These are phyloP conservation scores for Plasmodium inui DNA, from an alignment of 169 alveolate species.

Conservation along the genomic window DNA sequence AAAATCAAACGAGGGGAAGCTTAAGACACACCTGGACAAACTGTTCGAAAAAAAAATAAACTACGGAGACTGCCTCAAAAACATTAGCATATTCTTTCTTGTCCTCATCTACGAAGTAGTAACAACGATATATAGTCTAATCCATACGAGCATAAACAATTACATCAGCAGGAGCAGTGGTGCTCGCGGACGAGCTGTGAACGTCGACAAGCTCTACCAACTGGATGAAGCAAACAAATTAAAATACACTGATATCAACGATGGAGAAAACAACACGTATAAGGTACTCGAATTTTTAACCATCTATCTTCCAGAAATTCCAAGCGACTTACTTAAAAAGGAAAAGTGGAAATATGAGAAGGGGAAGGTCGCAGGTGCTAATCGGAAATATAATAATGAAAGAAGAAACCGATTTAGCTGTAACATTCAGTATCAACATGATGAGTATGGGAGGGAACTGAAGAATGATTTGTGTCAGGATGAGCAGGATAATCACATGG, in stretches of 20 bases:
- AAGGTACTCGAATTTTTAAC: slow-evolving; percentile 48
- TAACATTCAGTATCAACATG: slow-evolving; percentile 1
- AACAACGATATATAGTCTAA: slow-evolving; percentile 18
- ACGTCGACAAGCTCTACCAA: slow-evolving; percentile 12
- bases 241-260: background rate
- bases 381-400: background rate
- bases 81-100: slow-evolving; percentile 20
- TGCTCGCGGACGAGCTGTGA: background rate
- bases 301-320: slow-evolving; percentile 55
- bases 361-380: background rate
- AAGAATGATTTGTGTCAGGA: background rate
- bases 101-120: slow-evolving; percentile 53
- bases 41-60: slow-evolving; percentile 41
- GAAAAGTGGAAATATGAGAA: slow-evolving; percentile 49
- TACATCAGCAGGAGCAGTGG: slow-evolving; percentile 15
- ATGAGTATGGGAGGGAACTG: background rate
- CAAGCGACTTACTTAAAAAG: slow-evolving; percentile 14
- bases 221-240: slow-evolving; percentile 40
- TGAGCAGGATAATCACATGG: background rate
- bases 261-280: background rate
- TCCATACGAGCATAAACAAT: slow-evolving; percentile 36
- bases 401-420: slow-evolving; percentile 27
- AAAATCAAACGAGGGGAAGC: background rate
- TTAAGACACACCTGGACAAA: background rate
- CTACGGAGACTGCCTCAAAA: slow-evolving; percentile 51